Base-by-base conservation (phyloP, 1,284 basidiomycete species). In the Austroboletus novae-zelandiae region DNA sequence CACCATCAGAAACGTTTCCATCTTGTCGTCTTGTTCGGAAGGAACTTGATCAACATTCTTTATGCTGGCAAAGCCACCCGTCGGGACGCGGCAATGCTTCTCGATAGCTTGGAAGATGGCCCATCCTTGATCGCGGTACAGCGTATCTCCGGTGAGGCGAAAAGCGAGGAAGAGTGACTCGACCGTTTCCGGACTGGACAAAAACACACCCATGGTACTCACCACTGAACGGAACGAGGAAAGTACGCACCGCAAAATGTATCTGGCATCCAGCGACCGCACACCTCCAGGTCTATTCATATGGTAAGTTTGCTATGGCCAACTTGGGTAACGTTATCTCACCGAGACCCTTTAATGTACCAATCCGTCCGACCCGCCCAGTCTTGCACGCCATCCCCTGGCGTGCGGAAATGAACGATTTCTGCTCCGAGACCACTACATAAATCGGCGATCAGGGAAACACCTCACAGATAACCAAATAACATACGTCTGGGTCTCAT, bases 1-100 rank as follows among this genome's bases (percentile, higher is more conserved):
- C 50, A 89, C 89, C 77, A 95, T 76, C 71, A 92, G 82, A 74
- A 96, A 97, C 15, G 95, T 96, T 73, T 98, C 95, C 92, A 97
- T 97, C 67, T 90, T 88, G 70, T 98, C 92, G 53, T 92, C 84
- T 52, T 81, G 75, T 59, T 73, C 71, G 3, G 79, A 83, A 0
- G 88, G 84, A 3, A 83, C 68, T 53, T 80, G 75, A 62, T 93
- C 88, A 14, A 98, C 95, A 67, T 97, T 91, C 48, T 87, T 70
- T 41, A 98, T 79, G 40, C 84, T 83, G 14, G 91, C 90, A 62
- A 91, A 98, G 3, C 94, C 95, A 9, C 94, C 95, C 0, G 70
- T 74, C 25, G 76, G 69, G 15, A 96, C 72, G 44, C 76, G 76
- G 67, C 91, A 94, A 65, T 95, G 83, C 64, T 84, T 83, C 61